Evolutionary conservation across 2,329 filamentous ascomycete species (phyloP), one percentile per base, ranked within the genome.

Genomic region (Sordariomycetes sp.): DNA sequence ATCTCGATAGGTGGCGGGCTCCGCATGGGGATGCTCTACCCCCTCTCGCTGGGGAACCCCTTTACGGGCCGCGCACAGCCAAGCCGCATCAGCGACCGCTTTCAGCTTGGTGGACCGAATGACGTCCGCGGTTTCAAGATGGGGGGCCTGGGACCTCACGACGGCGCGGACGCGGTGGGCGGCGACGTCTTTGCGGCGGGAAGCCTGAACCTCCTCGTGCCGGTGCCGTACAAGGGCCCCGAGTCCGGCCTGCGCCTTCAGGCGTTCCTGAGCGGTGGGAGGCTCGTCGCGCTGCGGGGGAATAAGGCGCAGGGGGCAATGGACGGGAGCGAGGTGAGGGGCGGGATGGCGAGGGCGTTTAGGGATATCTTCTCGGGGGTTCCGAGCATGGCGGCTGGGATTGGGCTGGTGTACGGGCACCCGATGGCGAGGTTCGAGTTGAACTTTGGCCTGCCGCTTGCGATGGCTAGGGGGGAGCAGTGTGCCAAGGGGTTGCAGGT

Each of bases 91-190:
- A 96, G 95, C 67, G 94, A 99, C 69, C 89, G 94, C 52, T 99
- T 99, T 74, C 84, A 90, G 65, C 87, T 99, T 35, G 94, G 94
- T 51, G 94, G 94, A 0, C 92, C 94, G 3, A 96, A 90, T 2
- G 92, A 96, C 66, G 89, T 99, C 15, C 88, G 94, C 57, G 94
- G 94, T 1, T 99, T 99, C 77, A 85, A 90, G 59, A 81, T 95
- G 24, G 88, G 86, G 22, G 94, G 94, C 1, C 78, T 99, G 6
- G 94, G 94, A 10, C 91, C 94, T 3, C 86, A 87, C 61, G 92
- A 97, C 65, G 89, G 90, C 1, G 70, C 76, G 20, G 92, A 99
- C 70, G 85, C 91, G 0, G 83, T 96, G 0, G 94, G 94, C 13
- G 94, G 94, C 25, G 94, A 99, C 68, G 74, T 96, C 12, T 97